Evolutionary conservation across 768 basidiomycete species (phyloP).

Genomic region (Austroboletus festivus): DNA sequence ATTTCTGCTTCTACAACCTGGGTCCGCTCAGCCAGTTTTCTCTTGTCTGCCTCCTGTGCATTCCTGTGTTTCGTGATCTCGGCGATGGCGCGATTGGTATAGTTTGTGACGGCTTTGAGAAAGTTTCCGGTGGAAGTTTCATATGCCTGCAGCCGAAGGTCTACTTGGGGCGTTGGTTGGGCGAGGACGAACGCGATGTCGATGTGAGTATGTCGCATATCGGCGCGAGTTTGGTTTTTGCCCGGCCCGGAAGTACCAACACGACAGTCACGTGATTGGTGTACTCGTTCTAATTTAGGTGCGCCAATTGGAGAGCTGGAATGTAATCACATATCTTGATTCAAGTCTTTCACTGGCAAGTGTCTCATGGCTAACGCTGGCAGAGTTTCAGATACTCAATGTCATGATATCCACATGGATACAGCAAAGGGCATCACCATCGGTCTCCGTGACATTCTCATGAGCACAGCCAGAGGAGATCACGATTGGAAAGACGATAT

Average conservation of each 20-base stretch:
- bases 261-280: constrained; percentile 29
- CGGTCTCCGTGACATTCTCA: constrained; percentile 50
- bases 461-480: constrained; percentile 61
- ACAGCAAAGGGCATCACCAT: constrained; percentile 63
- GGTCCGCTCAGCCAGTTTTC: constrained; percentile 57
- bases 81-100: constrained; percentile 67
- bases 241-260: not conserved
- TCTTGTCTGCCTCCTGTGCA: constrained; percentile 59
- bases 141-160: constrained; percentile 58
- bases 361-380: constrained; percentile 12
- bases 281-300: not conserved
- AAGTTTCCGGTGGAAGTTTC: constrained; percentile 70
- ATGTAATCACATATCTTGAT: not conserved
- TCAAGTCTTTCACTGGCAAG: not conserved
- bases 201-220: constrained; percentile 45
- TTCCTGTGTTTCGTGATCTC: constrained; percentile 67
- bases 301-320: not conserved
- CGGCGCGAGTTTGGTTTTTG: not conserved
- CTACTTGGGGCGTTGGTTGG: constrained; percentile 56
- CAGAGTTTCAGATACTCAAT: constrained; percentile 23
- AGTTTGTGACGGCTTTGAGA: constrained; percentile 65
- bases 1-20: constrained; percentile 66
- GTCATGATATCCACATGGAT: constrained; percentile 72
- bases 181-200: constrained; percentile 59
- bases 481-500: constrained; percentile 50